Evolutionary conservation across 2,329 filamentous ascomycete genomes (phyloP).

Genomic region (Talaromyces pinophilus): DNA sequence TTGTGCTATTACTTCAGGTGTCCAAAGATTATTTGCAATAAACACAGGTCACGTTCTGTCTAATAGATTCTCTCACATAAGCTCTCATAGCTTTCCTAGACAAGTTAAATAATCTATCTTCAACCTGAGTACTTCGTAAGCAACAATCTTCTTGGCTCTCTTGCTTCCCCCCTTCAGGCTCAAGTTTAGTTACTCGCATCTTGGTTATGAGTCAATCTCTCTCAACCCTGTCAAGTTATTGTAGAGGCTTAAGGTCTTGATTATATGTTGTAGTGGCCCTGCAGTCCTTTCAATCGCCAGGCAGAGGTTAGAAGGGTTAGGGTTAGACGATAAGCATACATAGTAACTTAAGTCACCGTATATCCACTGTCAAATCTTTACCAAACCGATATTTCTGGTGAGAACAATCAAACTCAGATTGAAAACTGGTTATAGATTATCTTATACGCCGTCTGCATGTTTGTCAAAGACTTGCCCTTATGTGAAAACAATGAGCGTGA

Average conservation of each 20-base stretch:
- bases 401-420: neutral
- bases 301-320: neutral
- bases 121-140: neutral
- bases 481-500: neutral
- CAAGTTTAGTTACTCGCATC: neutral
- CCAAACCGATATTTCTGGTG: too few relatives aligned
- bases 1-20: neutral
- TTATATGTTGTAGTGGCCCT: neutral
- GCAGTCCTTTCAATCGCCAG: neutral
- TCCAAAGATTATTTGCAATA: neutral
- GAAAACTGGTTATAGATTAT: neutral
- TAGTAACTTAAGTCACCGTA: too few relatives aligned
- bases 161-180: neutral
- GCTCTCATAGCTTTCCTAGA: neutral
- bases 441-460: neutral
- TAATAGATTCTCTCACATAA: neutral
- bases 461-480: neutral
- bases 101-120: neutral
- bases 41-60: neutral
- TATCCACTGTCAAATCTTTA: too few relatives aligned
- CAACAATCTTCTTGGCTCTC: neutral
- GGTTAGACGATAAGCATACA: neutral
- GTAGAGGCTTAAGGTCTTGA: neutral
- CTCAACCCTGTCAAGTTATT: neutral
- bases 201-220: neutral